Conservation (phyloP, 805 yeast genomes). For the Wickerhamomyces hampshirensis region DNA sequence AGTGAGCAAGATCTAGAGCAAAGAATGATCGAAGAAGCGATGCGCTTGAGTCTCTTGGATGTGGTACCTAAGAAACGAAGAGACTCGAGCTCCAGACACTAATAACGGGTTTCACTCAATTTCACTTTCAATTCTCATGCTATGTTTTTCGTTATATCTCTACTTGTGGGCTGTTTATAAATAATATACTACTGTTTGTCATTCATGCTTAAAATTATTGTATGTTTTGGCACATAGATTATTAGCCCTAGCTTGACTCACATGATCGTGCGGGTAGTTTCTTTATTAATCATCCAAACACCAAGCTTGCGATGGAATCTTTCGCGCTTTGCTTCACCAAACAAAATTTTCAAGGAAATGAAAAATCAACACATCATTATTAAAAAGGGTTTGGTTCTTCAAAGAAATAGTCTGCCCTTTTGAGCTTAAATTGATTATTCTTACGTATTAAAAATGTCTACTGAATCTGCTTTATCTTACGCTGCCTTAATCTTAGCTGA, state of each 20-base stretch:
- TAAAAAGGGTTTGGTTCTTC: constrained; percentile 1
- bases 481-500: constrained; percentile 94
- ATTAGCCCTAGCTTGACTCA: too few relatives aligned
- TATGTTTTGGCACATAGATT: too few relatives aligned
- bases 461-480: constrained; percentile 79
- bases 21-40: constrained; percentile 80
- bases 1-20: constrained; percentile 50
- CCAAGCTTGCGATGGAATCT: too few relatives aligned
- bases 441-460: constrained; percentile 46
- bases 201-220: too few relatives aligned
- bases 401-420: constrained; percentile 29
- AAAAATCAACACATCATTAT: neutral
- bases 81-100: constrained; percentile 17
- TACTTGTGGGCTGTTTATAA: too few relatives aligned
- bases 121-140: neutral
- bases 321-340: too few relatives aligned
- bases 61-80: constrained; percentile 50
- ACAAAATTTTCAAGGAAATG: constrained; percentile 1
- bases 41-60: constrained; percentile 67
- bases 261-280: too few relatives aligned
- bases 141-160: too few relatives aligned
- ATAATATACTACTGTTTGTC: too few relatives aligned
- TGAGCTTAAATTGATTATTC: constrained; percentile 29
- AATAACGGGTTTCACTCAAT: neutral
- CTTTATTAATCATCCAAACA: too few relatives aligned